Base-by-base conservation (phyloP, 148 eudicot species). In the Rheum nobile region DNA sequence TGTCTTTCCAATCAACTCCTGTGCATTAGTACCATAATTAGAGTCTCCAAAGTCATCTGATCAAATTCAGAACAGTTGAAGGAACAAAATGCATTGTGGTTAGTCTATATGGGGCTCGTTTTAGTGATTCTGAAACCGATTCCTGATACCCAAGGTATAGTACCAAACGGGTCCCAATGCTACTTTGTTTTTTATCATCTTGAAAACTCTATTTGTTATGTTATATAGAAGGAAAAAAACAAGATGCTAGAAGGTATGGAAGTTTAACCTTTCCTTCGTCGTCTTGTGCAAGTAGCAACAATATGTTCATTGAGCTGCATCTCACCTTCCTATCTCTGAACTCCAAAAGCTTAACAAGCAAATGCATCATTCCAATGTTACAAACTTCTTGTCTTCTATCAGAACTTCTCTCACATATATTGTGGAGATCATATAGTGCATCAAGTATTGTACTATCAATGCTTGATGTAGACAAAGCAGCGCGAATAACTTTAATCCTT, bases 291-390 rank as follows among this genome's bases (percentile, higher is more conserved):
- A 90, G 75, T 71, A 68, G 74, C 34, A 78, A 82, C 80, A 87
- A 54, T 42, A 86, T 79, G 44, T 87, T 87, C 55, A 92, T 72
- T 59, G 93, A 77, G 67, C 73, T 74, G 77, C 78, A 67, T 74
- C 88, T 88, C 73, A 92, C 85, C 9, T 72, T 76, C 75, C 88
- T 82, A 63, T 84, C 89, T 79, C 74, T 82, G 55, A 81, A 76
- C 69, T 84, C 88, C 77, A 92, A 80, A 65, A 86, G 84, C 74
- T 83, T 86, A 17, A 44, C 91, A 41, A 92, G 83, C 86, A 88
- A 71, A 34, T 91, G 88, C 57, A 88, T 70, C 42, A 92, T 80
- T 55, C 93, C 97, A 70, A 82, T 77, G 32, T 74, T 79, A 16
- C 72, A 77, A 31, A 90, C 71, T 74, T 85, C 83, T 32, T 29